Conservation (phyloP, 495 filamentous ascomycete genomes). For the Parmelia sp. region DNA sequence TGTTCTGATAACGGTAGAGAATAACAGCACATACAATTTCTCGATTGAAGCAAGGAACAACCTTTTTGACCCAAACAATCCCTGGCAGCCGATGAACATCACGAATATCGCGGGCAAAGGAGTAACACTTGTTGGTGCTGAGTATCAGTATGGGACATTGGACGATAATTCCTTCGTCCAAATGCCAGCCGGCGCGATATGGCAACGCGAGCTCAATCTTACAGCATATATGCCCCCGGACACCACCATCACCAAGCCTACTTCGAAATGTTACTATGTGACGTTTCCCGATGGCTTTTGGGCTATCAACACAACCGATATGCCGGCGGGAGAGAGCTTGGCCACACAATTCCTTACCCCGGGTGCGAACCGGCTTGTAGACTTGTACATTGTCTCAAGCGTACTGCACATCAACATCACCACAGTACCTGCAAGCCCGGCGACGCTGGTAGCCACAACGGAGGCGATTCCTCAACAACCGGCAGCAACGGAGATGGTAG, state of each 20-base stretch:
- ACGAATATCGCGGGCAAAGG: not conserved
- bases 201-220: slow-evolving; percentile 16
- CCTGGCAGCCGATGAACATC: slow-evolving; percentile 7
- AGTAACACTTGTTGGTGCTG: slow-evolving; percentile 7
- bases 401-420: slow-evolving; percentile 11
- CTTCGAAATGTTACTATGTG: slow-evolving; percentile 8
- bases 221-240: slow-evolving; percentile 11
- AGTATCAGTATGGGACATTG: not conserved
- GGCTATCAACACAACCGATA: not conserved
- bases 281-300: slow-evolving; percentile 8
- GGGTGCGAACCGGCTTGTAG: not conserved
- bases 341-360: slow-evolving; percentile 9
- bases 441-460: not conserved
- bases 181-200: slow-evolving; percentile 7
- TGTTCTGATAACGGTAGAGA: slow-evolving; percentile 1
- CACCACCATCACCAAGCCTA: not conserved
- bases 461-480: not conserved
- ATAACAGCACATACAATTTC: slow-evolving; percentile 16
- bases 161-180: slow-evolving; percentile 5
- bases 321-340: not conserved
- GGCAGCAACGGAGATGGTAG: not conserved
- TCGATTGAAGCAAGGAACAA: slow-evolving; percentile 14
- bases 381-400: not conserved
- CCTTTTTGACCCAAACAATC: slow-evolving; percentile 9
- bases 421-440: not conserved